These are phyloP conservation scores for Perilla frutescens DNA, from an alignment of 257 asterid genomes.

Conservation along the genomic window DNA sequence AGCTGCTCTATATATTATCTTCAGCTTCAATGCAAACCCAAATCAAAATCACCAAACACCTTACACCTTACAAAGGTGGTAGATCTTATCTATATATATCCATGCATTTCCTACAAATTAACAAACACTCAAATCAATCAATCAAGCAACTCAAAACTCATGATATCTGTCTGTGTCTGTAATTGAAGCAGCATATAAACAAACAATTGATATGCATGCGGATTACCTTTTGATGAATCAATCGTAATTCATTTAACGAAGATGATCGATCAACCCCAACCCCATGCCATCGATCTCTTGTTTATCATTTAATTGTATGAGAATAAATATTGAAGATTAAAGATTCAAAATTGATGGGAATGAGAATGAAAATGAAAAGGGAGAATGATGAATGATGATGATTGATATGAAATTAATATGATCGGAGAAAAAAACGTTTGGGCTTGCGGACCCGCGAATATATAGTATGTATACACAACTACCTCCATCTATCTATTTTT, in stretches of 20 bases:
- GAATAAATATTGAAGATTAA: background rate
- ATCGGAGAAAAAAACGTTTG: slow-evolving; percentile 37
- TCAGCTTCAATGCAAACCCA: background rate
- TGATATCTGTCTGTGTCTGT: too few relatives aligned
- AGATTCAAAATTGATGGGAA: slow-evolving; percentile 1
- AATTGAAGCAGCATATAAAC: background rate
- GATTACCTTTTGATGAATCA: background rate
- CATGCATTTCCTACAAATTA: too few relatives aligned
- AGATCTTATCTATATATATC: too few relatives aligned
- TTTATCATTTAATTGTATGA: too few relatives aligned
- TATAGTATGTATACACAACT: background rate
- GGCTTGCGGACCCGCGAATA: slow-evolving; percentile 44
- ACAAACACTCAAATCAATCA: too few relatives aligned
- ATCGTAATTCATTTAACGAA: background rate
- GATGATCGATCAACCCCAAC: background rate
- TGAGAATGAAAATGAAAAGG: too few relatives aligned
- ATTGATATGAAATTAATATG: background rate
- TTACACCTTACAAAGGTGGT: too few relatives aligned
- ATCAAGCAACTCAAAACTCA: background rate
- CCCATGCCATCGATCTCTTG: background rate
- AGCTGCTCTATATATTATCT: slow-evolving; percentile 15
- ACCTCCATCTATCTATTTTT: background rate
- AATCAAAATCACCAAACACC: too few relatives aligned
- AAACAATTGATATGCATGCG: background rate
- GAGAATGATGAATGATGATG: background rate